Percentiles rank a stretch among this genome's conserved stretches.
phyloP scores from a whole-genome alignment of 495 filamentous ascomycete genomes.

The Parmelia sp. region DNA sequence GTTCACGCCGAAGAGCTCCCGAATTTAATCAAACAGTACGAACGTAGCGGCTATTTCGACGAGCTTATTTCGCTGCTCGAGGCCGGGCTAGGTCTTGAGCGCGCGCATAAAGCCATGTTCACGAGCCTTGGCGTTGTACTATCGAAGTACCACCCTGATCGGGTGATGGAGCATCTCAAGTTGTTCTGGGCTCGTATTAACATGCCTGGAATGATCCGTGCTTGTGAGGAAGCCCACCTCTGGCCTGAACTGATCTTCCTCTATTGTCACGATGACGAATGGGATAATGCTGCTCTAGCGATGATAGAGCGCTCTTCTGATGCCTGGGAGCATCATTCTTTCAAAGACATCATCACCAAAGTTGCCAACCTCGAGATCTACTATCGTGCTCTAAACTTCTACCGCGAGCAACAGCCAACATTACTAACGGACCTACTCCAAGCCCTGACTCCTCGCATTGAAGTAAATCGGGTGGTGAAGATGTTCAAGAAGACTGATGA shows the following conservation, averaged over 20 bases:
- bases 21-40: constrained; percentile 91
- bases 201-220: constrained; percentile 95
- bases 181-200: constrained; percentile 99
- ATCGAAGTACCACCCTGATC: constrained; percentile 93
- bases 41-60: constrained; percentile 95
- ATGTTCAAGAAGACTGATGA: constrained; percentile 99
- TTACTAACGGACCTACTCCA: constrained; percentile 93
- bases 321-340: constrained; percentile 99
- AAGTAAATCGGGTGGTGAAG: constrained; percentile 95
- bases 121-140: constrained; percentile 92
- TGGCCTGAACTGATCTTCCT: constrained; percentile 99
- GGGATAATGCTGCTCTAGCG: constrained; percentile 94
- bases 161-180: constrained; percentile 97
- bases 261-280: constrained; percentile 99
- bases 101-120: constrained; percentile 93
- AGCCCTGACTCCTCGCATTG: constrained; percentile 83
- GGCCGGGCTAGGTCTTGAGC: constrained; percentile 90
- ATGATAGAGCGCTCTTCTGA: constrained; percentile 99
- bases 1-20: constrained; percentile 96
- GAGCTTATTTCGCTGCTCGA: constrained; percentile 93
- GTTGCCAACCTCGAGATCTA: constrained; percentile 98
- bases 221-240: constrained; percentile 88
- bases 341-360: constrained; percentile 98
- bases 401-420: constrained; percentile 91
- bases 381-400: constrained; percentile 96